These are phyloP conservation scores for Zychaea mexicana DNA, from an alignment of 371 early-diverging fungal genomes.

Conservation along the genomic window DNA sequence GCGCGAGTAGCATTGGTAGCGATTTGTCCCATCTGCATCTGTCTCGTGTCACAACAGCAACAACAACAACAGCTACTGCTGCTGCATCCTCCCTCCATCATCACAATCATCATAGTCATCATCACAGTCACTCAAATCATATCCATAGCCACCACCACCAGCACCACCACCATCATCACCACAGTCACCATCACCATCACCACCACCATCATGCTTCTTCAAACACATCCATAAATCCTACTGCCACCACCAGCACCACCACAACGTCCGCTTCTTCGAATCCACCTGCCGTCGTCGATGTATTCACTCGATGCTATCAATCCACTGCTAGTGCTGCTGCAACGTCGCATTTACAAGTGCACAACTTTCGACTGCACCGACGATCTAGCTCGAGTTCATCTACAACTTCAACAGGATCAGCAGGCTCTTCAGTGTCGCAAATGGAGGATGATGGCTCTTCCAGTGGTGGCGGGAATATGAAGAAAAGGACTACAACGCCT, in stretches of 20 bases:
- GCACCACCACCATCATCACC: constrained; percentile 7
- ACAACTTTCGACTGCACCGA: constrained; percentile 25
- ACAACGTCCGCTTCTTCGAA: not conserved
- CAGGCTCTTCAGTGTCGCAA: constrained; percentile 4
- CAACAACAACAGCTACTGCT: not conserved
- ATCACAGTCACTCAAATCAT: not conserved
- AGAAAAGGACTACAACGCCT: constrained; percentile 18
- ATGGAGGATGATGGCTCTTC: constrained; percentile 16
- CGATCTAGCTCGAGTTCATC: constrained; percentile 46
- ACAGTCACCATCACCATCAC: constrained; percentile 10
- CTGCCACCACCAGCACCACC: not conserved
- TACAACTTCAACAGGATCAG: constrained; percentile 21
- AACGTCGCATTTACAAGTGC: constrained; percentile 26
- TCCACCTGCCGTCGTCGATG: constrained; percentile 8
- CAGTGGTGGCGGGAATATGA: constrained; percentile 1
- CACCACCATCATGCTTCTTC: constrained; percentile 9
- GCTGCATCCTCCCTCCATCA: not conserved
- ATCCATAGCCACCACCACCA: constrained; percentile 4
- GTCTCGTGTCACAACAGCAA: constrained; percentile 3
- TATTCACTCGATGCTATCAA: constrained; percentile 13
- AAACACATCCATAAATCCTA: not conserved
- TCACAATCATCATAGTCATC: constrained; percentile 4
- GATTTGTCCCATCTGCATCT: constrained; percentile 22
- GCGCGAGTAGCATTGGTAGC: constrained; percentile 10
- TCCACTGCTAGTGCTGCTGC: constrained; percentile 13